phyloP scores from a whole-genome alignment of 306 rosid species.

The Glycine latifolia region DNA sequence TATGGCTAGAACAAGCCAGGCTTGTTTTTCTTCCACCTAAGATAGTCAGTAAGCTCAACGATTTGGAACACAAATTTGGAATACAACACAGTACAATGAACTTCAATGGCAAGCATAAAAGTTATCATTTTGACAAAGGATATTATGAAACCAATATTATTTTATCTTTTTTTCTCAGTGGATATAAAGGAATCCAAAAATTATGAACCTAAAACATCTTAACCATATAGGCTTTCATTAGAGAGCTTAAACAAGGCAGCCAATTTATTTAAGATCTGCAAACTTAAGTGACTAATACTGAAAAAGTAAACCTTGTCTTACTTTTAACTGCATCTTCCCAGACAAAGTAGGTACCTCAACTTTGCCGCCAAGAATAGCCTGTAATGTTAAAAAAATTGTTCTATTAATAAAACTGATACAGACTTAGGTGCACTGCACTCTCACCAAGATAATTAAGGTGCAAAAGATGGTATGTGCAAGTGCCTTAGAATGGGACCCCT shows the following conservation, averaged over 20 bases:
- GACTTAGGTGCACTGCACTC: constrained; percentile 4
- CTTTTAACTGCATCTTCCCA: constrained; percentile 77
- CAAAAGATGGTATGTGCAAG: background rate
- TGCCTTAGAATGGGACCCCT: background rate
- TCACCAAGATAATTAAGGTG: constrained; percentile 20
- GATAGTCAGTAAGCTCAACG: constrained; percentile 5
- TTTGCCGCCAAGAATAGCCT: constrained; percentile 97
- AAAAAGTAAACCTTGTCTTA: constrained; percentile 51
- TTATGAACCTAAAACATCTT: constrained; percentile 5
- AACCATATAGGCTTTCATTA: constrained; percentile 11
- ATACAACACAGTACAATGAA: constrained; percentile 11
- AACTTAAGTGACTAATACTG: background rate
- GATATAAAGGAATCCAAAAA: constrained; percentile 13
- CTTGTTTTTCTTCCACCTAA: constrained; percentile 21
- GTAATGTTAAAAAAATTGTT: constrained; percentile 46
- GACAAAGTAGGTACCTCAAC: constrained; percentile 90
- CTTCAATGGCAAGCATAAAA: constrained; percentile 17
- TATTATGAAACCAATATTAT: background rate
- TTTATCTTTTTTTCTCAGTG: background rate
- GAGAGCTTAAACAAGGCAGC: constrained; percentile 1
- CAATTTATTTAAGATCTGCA: constrained; percentile 15
- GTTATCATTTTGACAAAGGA: constrained; percentile 13
- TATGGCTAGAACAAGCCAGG: constrained; percentile 24
- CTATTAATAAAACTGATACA: constrained; percentile 20
- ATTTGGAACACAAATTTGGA: constrained; percentile 25